phyloP scores from a whole-genome alignment of 1,284 basidiomycete species.

The Ustilago crameri region DNA sequence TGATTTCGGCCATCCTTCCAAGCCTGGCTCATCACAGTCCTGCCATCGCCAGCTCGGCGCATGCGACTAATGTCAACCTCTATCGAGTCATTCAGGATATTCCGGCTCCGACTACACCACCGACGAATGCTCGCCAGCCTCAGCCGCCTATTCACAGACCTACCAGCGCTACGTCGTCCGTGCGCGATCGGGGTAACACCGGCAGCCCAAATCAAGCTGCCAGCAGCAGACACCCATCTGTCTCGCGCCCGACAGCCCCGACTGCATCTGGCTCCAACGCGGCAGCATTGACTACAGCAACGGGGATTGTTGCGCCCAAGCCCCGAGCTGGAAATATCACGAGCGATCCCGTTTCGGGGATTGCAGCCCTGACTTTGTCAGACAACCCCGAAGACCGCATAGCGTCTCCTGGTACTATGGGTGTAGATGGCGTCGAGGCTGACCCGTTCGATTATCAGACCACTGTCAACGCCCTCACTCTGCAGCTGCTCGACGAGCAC shows the following conservation, averaged over 20 bases:
- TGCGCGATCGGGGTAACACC: conserved; percentile 18
- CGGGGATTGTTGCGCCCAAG: conserved; percentile 22
- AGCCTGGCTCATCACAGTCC: conserved; percentile 91
- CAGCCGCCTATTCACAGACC: conserved; percentile 66
- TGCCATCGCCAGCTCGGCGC: conserved; percentile 87
- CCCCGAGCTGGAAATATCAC: conserved; percentile 20
- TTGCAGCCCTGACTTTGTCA: conserved; percentile 18
- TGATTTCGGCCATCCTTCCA: conserved; percentile 90
- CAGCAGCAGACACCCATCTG: conserved; percentile 14
- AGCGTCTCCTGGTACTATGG: conserved; percentile 7
- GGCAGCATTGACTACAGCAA: background rate
- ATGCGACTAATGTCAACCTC: conserved; percentile 85
- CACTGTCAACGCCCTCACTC: conserved; percentile 89
- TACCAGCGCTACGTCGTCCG: conserved; percentile 21
- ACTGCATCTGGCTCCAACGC: background rate
- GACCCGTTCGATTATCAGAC: conserved; percentile 91
- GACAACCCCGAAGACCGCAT: conserved; percentile 26
- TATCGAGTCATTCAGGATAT: conserved; percentile 85
- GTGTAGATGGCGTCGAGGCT: conserved; percentile 42
- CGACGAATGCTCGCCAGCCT: conserved; percentile 36
- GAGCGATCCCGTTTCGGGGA: conserved; percentile 14
- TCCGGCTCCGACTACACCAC: conserved; percentile 76
- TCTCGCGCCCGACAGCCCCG: conserved; percentile 14
- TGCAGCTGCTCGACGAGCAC: conserved; percentile 94
- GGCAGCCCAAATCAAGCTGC: conserved; percentile 29